phyloP scores from a whole-genome alignment of 768 basidiomycete species.

The Mycena capillaripes region DNA sequence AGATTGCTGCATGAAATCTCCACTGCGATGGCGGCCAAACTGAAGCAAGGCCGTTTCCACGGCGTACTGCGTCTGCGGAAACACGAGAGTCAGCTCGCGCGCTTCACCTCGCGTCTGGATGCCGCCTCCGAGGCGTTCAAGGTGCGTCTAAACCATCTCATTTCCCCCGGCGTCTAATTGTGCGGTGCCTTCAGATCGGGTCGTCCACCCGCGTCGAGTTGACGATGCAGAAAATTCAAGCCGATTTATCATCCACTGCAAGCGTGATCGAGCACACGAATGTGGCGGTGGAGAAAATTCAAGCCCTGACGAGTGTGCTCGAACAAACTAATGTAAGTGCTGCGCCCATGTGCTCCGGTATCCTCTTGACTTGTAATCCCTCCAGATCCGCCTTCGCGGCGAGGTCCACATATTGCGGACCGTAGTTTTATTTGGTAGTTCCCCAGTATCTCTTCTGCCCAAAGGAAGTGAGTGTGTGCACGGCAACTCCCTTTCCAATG shows the following conservation, averaged over 20 bases:
- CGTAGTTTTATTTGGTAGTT: slow-evolving; percentile 12
- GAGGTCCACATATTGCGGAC: background rate
- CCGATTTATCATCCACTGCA: background rate
- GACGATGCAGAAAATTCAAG: slow-evolving; percentile 1
- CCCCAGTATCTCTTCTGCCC: slow-evolving; percentile 9
- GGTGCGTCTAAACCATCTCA: background rate
- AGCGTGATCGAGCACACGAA: no score
- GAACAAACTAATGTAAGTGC: slow-evolving; percentile 3
- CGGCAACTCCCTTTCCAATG: background rate
- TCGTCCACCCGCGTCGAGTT: slow-evolving; percentile 6
- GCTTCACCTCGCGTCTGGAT: slow-evolving; percentile 3
- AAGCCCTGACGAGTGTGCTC: background rate
- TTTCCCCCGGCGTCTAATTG: background rate
- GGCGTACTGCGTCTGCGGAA: slow-evolving; percentile 6
- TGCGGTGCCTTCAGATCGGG: slow-evolving; percentile 9
- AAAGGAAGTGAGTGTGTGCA: background rate
- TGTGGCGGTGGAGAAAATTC: no score
- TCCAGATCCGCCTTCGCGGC: slow-evolving; percentile 3
- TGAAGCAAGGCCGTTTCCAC: background rate
- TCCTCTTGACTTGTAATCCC: background rate
- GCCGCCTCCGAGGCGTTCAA: slow-evolving; percentile 14
- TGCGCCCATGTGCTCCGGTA: background rate
- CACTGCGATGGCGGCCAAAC: background rate
- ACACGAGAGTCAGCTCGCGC: slow-evolving; percentile 2
- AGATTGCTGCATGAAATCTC: slow-evolving; percentile 9